Conservation (phyloP, 345 rosid species). For the Eutrema yunnanense region DNA sequence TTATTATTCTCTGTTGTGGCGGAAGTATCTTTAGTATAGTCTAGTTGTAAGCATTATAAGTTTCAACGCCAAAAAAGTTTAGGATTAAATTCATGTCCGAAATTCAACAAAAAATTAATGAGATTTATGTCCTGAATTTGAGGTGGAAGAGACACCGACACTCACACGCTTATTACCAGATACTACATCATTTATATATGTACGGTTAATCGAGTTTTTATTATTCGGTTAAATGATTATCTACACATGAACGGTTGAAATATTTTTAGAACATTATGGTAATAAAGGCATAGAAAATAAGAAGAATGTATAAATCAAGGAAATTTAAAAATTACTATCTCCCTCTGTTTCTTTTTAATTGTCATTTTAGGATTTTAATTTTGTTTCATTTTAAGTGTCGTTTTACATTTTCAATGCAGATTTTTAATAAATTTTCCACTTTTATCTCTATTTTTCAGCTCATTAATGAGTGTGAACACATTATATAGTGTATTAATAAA, state of each 20-base stretch:
- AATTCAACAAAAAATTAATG: not conserved
- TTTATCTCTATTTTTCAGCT: too few relatives aligned
- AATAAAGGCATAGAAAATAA: not conserved
- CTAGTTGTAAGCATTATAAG: not conserved
- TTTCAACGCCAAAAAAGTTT: not conserved
- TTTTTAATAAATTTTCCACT: too few relatives aligned
- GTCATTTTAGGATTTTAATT: too few relatives aligned
- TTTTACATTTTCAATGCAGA: too few relatives aligned
- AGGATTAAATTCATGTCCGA: not conserved
- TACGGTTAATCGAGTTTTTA: not conserved
- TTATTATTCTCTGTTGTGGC: not conserved
- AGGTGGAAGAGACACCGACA: conserved; percentile 22
- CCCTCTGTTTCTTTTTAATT: too few relatives aligned
- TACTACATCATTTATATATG: conserved; percentile 16
- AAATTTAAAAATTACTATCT: not conserved
- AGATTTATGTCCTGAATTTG: conserved; percentile 17
- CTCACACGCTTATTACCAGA: conserved; percentile 22
- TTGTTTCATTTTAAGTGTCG: too few relatives aligned
- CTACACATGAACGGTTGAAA: not conserved
- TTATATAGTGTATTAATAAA: too few relatives aligned
- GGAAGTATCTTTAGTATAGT: not conserved
- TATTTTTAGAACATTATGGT: not conserved
- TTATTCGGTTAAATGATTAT: not conserved
- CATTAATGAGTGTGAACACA: too few relatives aligned
- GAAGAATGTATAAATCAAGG: not conserved